Conservation (phyloP, 805 yeast species). For the Dipodascopsis uninucleata region DNA sequence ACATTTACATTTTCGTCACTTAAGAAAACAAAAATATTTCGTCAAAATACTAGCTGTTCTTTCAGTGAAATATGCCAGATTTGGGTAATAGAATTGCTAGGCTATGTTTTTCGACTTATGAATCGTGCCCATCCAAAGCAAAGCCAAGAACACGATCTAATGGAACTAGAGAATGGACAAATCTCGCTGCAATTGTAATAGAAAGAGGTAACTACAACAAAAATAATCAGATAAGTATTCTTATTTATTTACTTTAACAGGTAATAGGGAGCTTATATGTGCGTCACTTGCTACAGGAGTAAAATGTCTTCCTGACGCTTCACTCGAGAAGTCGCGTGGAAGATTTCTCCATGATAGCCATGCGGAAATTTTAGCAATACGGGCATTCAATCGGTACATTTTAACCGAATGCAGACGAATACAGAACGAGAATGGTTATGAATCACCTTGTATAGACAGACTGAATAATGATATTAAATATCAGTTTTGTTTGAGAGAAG, state of each 20-base stretch:
- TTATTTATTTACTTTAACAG: background rate
- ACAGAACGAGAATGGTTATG: background rate
- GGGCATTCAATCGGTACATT: constrained; percentile 64
- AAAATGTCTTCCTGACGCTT: constrained; percentile 62
- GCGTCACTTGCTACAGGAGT: constrained; percentile 59
- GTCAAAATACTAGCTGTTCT: no score
- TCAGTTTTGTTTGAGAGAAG: constrained; percentile 38
- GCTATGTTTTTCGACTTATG: no score
- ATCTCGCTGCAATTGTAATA: constrained; percentile 65
- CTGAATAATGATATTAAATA: constrained; percentile 22
- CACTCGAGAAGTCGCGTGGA: constrained; percentile 50
- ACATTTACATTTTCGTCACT: no score
- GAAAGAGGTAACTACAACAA: background rate
- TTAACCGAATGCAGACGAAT: constrained; percentile 44
- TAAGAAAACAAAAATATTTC: no score
- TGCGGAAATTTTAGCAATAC: constrained; percentile 74
- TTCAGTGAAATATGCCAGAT: no score
- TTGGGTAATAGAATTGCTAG: no score
- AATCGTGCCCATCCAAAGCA: constrained; percentile 43
- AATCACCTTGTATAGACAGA: constrained; percentile 2
- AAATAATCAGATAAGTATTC: background rate
- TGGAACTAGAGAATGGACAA: constrained; percentile 76
- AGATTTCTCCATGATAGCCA: constrained; percentile 78
- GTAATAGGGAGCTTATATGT: constrained; percentile 4
- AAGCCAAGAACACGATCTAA: constrained; percentile 62